These are phyloP conservation scores for Calonectria montana DNA, from an alignment of 2,329 filamentous ascomycete genomes.

Conservation along the genomic window DNA sequence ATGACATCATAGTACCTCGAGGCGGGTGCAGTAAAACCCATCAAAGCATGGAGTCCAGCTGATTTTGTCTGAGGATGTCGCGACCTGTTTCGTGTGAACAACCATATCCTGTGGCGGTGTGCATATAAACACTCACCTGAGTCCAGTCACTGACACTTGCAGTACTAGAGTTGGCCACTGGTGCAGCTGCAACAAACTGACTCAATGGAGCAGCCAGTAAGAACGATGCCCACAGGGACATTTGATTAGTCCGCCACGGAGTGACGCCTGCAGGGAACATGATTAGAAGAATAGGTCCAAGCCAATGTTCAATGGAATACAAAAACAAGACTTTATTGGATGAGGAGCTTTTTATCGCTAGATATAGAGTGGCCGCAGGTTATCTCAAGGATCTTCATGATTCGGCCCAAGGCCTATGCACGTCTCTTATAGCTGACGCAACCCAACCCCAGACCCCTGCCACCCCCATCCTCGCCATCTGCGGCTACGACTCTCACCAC, in stretches of 20 bases:
- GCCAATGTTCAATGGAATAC: neutral
- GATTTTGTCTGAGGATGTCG: neutral
- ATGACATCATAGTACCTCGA: slow-evolving; percentile 3
- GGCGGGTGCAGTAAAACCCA: neutral
- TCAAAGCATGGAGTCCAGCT: slow-evolving; percentile 2
- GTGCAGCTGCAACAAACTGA: neutral
- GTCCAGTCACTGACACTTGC: neutral
- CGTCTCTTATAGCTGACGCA: neutral
- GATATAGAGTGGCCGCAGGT: neutral
- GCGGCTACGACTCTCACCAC: neutral
- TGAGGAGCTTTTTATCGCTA: neutral
- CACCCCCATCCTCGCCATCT: neutral
- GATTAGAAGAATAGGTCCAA: neutral
- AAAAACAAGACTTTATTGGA: neutral
- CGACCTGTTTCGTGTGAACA: neutral
- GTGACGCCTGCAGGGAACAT: neutral
- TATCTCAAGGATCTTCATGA: neutral
- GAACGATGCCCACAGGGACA: neutral
- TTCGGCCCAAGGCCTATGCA: neutral
- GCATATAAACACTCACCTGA: neutral
- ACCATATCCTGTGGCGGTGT: neutral
- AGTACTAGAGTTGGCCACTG: neutral
- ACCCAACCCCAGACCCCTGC: neutral
- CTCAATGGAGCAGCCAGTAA: neutral
- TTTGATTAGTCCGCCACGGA: neutral